Evolutionary conservation across 164 flowering plant genomes (phyloP).

Genomic region (Kingdonia uniflora): DNA sequence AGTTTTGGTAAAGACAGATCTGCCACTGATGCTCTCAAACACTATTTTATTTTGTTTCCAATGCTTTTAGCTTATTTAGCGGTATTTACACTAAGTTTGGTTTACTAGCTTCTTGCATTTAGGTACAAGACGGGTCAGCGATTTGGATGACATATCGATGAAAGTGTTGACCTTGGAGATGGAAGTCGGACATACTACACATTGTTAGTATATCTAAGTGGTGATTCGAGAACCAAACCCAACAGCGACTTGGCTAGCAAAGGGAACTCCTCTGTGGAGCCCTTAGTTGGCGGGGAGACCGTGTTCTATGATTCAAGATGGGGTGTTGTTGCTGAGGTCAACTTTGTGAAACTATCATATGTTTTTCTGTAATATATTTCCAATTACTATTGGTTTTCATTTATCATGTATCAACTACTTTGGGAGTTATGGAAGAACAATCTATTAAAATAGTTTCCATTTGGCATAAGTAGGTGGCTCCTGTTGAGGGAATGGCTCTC

Average conservation of each 20-base stretch:
- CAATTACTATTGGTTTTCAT: not conserved
- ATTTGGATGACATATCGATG: slow-evolving; percentile 94
- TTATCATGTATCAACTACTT: not conserved
- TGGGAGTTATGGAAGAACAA: too few relatives aligned
- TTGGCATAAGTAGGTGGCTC: slow-evolving; percentile 51
- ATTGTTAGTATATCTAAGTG: slow-evolving; percentile 72
- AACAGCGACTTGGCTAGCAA: slow-evolving; percentile 19
- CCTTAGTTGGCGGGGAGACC: slow-evolving; percentile 86
- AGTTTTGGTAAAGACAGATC: too few relatives aligned
- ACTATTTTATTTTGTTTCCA: too few relatives aligned
- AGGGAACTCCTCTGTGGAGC: slow-evolving; percentile 29
- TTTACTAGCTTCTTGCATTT: too few relatives aligned
- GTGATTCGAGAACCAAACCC: slow-evolving; percentile 30
- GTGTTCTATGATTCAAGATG: slow-evolving; percentile 81
- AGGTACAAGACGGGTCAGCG: slow-evolving; percentile 88
- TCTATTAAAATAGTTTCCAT: not conserved
- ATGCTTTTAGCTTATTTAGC: too few relatives aligned
- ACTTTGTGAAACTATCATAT: too few relatives aligned
- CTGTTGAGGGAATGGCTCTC: slow-evolving; percentile 90
- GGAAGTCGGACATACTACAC: slow-evolving; percentile 74
- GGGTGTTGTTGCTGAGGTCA: slow-evolving; percentile 78
- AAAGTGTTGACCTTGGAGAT: slow-evolving; percentile 70
- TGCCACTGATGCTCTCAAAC: too few relatives aligned
- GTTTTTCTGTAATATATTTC: too few relatives aligned
- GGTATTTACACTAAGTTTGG: too few relatives aligned